Evolutionary conservation across 352 stramenopile genomes (phyloP).

Genomic region (Plasmopara muralis): DNA sequence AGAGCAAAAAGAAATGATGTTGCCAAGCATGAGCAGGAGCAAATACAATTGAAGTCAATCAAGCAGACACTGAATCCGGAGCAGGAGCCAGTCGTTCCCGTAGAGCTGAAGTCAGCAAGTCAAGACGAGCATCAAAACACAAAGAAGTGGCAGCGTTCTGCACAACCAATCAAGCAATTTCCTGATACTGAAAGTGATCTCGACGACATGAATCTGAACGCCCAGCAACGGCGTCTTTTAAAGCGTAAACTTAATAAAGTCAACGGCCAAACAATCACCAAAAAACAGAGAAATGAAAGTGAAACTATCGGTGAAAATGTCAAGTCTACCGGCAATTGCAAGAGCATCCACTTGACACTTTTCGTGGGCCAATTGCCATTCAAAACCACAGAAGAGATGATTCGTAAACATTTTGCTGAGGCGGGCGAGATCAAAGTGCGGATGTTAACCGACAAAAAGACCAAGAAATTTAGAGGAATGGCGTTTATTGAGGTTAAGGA

Average conservation of each 20-base stretch:
- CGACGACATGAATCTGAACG: constrained; percentile 23
- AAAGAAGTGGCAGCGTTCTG: constrained; percentile 28
- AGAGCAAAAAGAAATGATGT: background rate
- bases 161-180: constrained; percentile 13
- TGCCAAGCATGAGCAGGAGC: constrained; percentile 3
- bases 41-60: background rate
- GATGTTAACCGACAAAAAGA: constrained; percentile 83
- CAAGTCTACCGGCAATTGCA: constrained; percentile 18
- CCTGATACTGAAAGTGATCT: background rate
- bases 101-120: background rate
- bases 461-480: constrained; percentile 74
- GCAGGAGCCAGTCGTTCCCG: background rate
- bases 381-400: constrained; percentile 53
- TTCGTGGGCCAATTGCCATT: constrained; percentile 81
- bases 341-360: constrained; percentile 81
- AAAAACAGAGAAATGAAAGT: constrained; percentile 24
- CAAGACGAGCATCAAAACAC: constrained; percentile 7
- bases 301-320: constrained; percentile 14
- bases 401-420: constrained; percentile 68
- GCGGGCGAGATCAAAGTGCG: constrained; percentile 69
- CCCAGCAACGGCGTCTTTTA: constrained; percentile 50
- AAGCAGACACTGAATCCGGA: no score
- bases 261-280: constrained; percentile 11
- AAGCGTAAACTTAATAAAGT: constrained; percentile 40
- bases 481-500: constrained; percentile 84